These are phyloP conservation scores for Annona squamosa DNA, from an alignment of 164 flowering plant genomes.

Conservation along the genomic window DNA sequence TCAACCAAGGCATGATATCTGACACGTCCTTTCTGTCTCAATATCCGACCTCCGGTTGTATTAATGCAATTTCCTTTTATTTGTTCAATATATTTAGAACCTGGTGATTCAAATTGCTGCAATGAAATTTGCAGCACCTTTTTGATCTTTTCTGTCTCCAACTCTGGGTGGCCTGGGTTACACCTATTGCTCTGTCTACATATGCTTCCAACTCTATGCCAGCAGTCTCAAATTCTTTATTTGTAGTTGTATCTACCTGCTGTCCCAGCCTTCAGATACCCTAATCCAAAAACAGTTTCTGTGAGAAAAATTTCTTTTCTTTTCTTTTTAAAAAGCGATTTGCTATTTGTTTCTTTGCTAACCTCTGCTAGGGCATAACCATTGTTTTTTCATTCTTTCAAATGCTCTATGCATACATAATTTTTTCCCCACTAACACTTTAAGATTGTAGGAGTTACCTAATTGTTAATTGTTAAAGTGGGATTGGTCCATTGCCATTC, in stretches of 20 bases:
- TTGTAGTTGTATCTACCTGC: not conserved
- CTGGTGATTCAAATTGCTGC: not conserved
- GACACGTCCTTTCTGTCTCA: no score
- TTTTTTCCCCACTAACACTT: no score
- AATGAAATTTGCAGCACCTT: not conserved
- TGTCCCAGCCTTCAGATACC: not conserved
- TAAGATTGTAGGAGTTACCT: no score
- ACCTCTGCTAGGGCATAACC: not conserved
- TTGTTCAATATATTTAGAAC: not conserved
- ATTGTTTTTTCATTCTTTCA: not conserved
- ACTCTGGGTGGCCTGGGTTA: not conserved
- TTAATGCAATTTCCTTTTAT: no score
- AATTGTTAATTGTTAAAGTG: no score
- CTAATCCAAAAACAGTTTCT: not conserved
- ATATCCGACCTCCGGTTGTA: no score
- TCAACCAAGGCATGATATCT: no score
- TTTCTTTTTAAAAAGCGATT: no score
- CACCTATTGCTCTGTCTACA: not conserved
- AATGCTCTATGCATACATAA: not conserved
- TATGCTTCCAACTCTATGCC: not conserved
- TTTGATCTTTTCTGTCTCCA: no score
- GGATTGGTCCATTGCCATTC: no score
- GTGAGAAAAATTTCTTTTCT: not conserved
- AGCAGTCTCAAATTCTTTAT: not conserved
- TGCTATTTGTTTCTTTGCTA: not conserved